phyloP scores from a whole-genome alignment of 2,329 filamentous ascomycete genomes.

The Albifimbria verrucaria region DNA sequence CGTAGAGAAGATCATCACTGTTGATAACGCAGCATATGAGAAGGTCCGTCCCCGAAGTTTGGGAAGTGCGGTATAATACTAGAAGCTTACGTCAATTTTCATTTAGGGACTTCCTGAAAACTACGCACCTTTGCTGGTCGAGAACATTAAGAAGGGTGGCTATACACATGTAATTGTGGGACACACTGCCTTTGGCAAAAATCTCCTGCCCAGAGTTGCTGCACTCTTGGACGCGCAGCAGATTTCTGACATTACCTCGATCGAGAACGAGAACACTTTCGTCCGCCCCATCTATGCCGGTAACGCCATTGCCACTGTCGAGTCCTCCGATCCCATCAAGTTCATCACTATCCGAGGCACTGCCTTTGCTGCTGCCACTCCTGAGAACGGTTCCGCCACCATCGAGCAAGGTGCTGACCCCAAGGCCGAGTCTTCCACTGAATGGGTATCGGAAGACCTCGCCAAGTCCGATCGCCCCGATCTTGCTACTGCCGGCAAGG shows the following conservation, averaged over 20 bases:
- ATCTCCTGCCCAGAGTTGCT: slow-evolving; percentile 83
- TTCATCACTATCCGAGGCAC: slow-evolving; percentile 91
- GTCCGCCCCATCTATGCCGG: slow-evolving; percentile 96
- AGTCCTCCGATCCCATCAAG: slow-evolving; percentile 83
- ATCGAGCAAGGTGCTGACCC: slow-evolving; percentile 83
- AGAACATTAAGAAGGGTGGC: slow-evolving; percentile 94
- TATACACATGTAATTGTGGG: slow-evolving; percentile 90
- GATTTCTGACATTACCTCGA: slow-evolving; percentile 83
- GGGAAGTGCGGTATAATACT: too few relatives aligned
- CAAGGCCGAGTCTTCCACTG: slow-evolving; percentile 67
- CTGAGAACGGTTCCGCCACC: slow-evolving; percentile 68
- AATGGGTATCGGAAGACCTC: slow-evolving; percentile 94
- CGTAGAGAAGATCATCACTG: slow-evolving; percentile 83
- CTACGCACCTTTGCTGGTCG: slow-evolving; percentile 86
- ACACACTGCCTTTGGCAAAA: slow-evolving; percentile 97
- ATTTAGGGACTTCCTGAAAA: slow-evolving; percentile 82
- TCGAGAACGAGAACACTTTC: slow-evolving; percentile 91
- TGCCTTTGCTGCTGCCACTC: slow-evolving; percentile 74
- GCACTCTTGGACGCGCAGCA: slow-evolving; percentile 90
- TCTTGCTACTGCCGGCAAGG: slow-evolving; percentile 79
- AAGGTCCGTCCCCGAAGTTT: slow-evolving; percentile 56
- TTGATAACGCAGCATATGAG: slow-evolving; percentile 89
- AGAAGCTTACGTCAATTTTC: slow-evolving; percentile 1
- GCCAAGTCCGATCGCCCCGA: slow-evolving; percentile 93
- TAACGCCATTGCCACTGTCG: slow-evolving; percentile 94